A percentile compares a stretch with the other conserved stretches of the same genome.
Conservation (phyloP, 768 basidiomycete genomes). For the Holtermannia corniformis region DNA sequence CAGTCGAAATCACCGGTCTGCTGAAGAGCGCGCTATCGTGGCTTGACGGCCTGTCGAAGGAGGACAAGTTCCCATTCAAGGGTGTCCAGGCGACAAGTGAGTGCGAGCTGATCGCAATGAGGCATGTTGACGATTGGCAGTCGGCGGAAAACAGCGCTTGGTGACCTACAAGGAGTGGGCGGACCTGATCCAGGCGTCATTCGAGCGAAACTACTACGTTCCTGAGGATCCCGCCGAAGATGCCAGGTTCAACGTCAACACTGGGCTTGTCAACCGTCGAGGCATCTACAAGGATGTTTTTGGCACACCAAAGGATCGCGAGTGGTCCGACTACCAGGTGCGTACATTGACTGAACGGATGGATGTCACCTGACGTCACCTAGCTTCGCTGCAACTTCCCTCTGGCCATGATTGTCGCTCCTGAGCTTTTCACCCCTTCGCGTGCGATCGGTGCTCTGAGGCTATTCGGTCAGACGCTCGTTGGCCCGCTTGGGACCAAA, state of each 20-base stretch:
- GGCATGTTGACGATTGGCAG: constrained; percentile 43
- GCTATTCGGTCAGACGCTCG: constrained; percentile 68
- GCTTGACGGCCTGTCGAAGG: constrained; percentile 58
- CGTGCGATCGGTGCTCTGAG: constrained; percentile 71
- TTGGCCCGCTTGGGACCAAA: constrained; percentile 92
- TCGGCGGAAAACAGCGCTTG: constrained; percentile 56
- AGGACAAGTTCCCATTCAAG: constrained; percentile 74
- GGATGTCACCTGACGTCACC: not conserved
- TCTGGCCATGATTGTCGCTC: constrained; percentile 93
- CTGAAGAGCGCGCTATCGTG: constrained; percentile 87
- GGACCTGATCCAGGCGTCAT: constrained; percentile 69
- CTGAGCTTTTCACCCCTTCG: constrained; percentile 75
- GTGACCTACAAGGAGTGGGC: constrained; percentile 89
- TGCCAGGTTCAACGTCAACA: constrained; percentile 56
- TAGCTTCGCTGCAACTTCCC: constrained; percentile 79
- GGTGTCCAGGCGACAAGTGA: constrained; percentile 72
- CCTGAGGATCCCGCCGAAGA: constrained; percentile 73
- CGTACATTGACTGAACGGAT: constrained; percentile 1
- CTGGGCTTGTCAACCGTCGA: constrained; percentile 67
- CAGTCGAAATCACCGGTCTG: constrained; percentile 88
- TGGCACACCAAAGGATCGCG: constrained; percentile 72
- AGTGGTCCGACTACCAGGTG: constrained; percentile 93
- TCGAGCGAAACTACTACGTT: constrained; percentile 85
- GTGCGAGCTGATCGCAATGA: constrained; percentile 30
- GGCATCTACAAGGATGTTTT: constrained; percentile 99